phyloP scores from a whole-genome alignment of 2,329 filamentous ascomycete species.

The Ambrosiella beaveri region DNA sequence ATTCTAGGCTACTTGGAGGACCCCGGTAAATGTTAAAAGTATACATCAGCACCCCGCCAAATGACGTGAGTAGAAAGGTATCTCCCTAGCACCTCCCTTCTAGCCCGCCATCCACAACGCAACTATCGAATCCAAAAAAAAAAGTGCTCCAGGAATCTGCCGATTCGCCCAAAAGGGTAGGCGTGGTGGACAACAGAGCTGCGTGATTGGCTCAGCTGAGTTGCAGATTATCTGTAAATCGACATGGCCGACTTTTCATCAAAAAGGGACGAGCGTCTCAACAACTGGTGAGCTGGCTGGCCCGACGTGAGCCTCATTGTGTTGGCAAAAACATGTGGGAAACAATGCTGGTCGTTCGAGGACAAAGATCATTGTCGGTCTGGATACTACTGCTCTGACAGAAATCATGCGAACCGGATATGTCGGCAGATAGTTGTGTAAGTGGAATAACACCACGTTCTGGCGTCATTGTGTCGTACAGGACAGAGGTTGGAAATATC shows the following conservation, averaged over 20 bases:
- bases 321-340: background rate
- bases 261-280: background rate
- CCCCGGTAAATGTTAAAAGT: background rate
- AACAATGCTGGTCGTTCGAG: background rate
- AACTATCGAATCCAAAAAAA: background rate
- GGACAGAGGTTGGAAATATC: background rate
- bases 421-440: background rate
- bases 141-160: background rate
- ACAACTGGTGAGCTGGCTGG: background rate
- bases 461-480: no score
- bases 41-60: background rate
- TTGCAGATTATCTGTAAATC: background rate
- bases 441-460: background rate
- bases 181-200: background rate
- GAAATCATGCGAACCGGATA: background rate
- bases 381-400: background rate
- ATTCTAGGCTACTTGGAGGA: background rate
- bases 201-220: slow-evolving; percentile 2
- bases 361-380: background rate
- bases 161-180: background rate
- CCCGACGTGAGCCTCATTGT: background rate
- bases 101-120: background rate
- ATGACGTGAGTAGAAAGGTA: background rate
- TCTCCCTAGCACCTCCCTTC: background rate
- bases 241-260: background rate